These are phyloP conservation scores for Lanmaoa rubissima DNA, from an alignment of 768 basidiomycete species.

Conservation along the genomic window DNA sequence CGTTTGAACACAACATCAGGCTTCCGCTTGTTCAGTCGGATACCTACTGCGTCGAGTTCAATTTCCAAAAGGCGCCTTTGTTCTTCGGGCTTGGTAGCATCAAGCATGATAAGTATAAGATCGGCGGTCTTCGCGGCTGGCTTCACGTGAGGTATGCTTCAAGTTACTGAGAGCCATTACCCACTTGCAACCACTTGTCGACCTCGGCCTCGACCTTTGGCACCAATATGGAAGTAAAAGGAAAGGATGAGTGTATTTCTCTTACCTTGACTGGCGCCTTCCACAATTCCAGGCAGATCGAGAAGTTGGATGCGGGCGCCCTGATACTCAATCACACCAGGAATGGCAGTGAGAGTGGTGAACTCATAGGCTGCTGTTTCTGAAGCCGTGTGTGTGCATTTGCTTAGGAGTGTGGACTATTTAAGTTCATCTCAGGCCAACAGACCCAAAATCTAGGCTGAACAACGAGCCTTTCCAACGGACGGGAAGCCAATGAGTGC, in stretches of 20 bases:
- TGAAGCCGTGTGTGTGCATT: conserved; percentile 88
- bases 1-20: conserved; percentile 97
- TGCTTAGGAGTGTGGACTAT: conserved; percentile 88
- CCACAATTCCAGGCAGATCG: conserved; percentile 95
- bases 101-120: conserved; percentile 89
- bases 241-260: background rate
- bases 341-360: conserved; percentile 93
- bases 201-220: conserved; percentile 78
- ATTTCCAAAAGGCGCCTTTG: conserved; percentile 85
- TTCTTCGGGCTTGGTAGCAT: conserved; percentile 90
- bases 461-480: conserved; percentile 69
- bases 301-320: conserved; percentile 92
- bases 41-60: conserved; percentile 96
- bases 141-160: conserved; percentile 7
- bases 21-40: conserved; percentile 83
- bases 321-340: conserved; percentile 95
- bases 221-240: background rate
- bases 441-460: background rate
- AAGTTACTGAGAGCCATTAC: conserved; percentile 13
- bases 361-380: conserved; percentile 94
- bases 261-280: conserved; percentile 79
- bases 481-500: conserved; percentile 96
- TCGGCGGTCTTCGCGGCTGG: conserved; percentile 87
- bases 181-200: conserved; percentile 92
- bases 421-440: conserved; percentile 4